phyloP scores from a whole-genome alignment of 2,329 filamentous ascomycete species.

The Raffaelea deltoideospora region DNA sequence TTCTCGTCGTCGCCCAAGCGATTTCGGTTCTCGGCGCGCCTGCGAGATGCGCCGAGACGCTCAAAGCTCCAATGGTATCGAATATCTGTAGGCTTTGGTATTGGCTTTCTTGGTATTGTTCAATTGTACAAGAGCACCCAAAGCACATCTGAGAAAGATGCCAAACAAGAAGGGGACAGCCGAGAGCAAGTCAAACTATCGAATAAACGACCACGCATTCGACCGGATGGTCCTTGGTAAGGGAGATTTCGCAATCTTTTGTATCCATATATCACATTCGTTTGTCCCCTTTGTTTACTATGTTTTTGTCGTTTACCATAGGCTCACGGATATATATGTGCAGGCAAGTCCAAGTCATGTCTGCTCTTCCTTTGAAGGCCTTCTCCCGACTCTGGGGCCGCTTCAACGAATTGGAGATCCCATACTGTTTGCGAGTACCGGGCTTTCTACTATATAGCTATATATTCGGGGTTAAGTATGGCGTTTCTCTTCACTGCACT shows the following conservation, averaged over 20 bases:
- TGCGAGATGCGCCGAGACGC: slow-evolving; percentile 33
- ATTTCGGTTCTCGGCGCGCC: slow-evolving; percentile 34
- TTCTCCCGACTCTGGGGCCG: slow-evolving; percentile 78
- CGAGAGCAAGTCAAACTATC: slow-evolving; percentile 25
- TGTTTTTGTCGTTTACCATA: background rate
- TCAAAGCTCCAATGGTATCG: slow-evolving; percentile 70
- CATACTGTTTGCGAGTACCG: slow-evolving; percentile 73
- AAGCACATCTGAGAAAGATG: no score
- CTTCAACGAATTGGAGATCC: slow-evolving; percentile 81
- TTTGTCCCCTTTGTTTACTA: background rate
- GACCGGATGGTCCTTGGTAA: slow-evolving; percentile 74
- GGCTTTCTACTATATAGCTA: slow-evolving; percentile 86
- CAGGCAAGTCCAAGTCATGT: slow-evolving; percentile 84
- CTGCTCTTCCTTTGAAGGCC: slow-evolving; percentile 78
- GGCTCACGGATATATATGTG: no score
- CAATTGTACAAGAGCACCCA: slow-evolving; percentile 65
- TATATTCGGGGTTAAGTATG: slow-evolving; percentile 71
- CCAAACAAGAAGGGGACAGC: slow-evolving; percentile 37
- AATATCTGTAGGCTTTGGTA: slow-evolving; percentile 73
- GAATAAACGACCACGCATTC: slow-evolving; percentile 45
- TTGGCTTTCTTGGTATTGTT: slow-evolving; percentile 67
- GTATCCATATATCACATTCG: no score
- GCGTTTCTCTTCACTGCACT: background rate
- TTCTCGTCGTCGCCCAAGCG: no score
- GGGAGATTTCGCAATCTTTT: no score